Evolutionary conservation across 345 rosid species (phyloP).

Genomic region (Salix viminalis): DNA sequence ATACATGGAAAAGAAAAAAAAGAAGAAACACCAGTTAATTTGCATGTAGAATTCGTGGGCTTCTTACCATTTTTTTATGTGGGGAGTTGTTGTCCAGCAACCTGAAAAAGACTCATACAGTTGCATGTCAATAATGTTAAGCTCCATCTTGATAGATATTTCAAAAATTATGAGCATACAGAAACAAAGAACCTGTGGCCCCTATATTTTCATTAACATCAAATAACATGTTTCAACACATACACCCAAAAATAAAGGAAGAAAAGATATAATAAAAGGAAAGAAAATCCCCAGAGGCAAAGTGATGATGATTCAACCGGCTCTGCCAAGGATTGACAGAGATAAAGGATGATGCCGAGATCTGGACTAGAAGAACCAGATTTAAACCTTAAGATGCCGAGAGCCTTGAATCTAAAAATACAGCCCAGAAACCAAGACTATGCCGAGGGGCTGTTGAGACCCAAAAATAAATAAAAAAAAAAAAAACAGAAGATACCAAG

Average conservation of each 20-base stretch:
- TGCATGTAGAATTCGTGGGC: background rate
- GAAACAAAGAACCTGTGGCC: background rate
- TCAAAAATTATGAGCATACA: background rate
- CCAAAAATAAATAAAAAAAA: too few species aligned
- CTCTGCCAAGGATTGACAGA: too few species aligned
- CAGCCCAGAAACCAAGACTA: too few species aligned
- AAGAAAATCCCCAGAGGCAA: background rate
- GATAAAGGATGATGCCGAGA: too few species aligned
- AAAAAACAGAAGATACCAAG: too few species aligned
- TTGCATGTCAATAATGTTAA: background rate
- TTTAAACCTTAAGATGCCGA: too few species aligned
- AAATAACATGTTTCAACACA: background rate
- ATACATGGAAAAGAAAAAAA: too few species aligned
- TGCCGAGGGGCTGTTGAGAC: too few species aligned
- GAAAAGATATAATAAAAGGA: background rate
- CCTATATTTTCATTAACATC: background rate
- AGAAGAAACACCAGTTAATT: too few species aligned
- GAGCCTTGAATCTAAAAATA: too few species aligned
- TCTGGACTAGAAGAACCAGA: too few species aligned
- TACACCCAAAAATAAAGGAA: background rate
- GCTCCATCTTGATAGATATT: background rate
- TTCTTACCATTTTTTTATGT: conserved; percentile 48
- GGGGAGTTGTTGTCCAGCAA: conserved; percentile 63
- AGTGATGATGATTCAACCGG: background rate
- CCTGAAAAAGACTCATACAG: conserved; percentile 35